Conservation (phyloP, 2,329 filamentous ascomycete genomes). For the Tolypocladium cylindrosporum region DNA sequence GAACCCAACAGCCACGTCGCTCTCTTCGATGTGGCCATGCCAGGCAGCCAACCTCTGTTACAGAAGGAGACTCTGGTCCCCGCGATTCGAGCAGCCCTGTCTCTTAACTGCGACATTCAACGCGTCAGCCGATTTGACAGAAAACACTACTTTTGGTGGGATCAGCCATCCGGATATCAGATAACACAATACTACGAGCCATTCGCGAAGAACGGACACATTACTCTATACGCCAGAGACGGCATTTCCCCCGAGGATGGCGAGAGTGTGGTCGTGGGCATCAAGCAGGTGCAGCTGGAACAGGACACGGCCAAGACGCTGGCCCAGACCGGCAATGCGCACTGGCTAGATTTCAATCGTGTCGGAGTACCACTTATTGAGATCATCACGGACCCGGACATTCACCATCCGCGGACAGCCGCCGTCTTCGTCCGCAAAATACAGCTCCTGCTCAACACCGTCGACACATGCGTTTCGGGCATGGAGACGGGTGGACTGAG, state of each 20-base stretch:
- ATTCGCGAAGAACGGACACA: constrained; percentile 57
- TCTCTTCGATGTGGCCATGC: constrained; percentile 79
- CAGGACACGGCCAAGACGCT: constrained; percentile 96
- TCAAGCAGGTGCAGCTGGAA: constrained; percentile 93
- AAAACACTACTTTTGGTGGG: constrained; percentile 99
- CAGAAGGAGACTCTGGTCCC: constrained; percentile 77
- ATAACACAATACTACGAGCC: constrained; percentile 91
- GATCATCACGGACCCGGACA: constrained; percentile 84
- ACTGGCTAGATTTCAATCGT: constrained; percentile 88
- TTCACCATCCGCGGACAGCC: constrained; percentile 79
- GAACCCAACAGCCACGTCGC: constrained; percentile 79
- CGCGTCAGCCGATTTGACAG: constrained; percentile 76
- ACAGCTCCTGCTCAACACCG: constrained; percentile 66
- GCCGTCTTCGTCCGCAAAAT: constrained; percentile 84
- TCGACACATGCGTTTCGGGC: constrained; percentile 77
- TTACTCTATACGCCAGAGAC: constrained; percentile 65
- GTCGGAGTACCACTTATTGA: constrained; percentile 87
- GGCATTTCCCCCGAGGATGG: constrained; percentile 70
- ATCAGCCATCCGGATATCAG: constrained; percentile 93
- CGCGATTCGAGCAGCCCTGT: constrained; percentile 80
- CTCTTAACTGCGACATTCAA: constrained; percentile 72
- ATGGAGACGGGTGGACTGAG: constrained; percentile 90
- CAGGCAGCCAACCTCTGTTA: constrained; percentile 80
- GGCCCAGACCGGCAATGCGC: constrained; percentile 59
- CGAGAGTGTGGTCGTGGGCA: constrained; percentile 60